These are phyloP conservation scores for Umbellularia californica DNA, from an alignment of 164 flowering plant species.

Conservation along the genomic window DNA sequence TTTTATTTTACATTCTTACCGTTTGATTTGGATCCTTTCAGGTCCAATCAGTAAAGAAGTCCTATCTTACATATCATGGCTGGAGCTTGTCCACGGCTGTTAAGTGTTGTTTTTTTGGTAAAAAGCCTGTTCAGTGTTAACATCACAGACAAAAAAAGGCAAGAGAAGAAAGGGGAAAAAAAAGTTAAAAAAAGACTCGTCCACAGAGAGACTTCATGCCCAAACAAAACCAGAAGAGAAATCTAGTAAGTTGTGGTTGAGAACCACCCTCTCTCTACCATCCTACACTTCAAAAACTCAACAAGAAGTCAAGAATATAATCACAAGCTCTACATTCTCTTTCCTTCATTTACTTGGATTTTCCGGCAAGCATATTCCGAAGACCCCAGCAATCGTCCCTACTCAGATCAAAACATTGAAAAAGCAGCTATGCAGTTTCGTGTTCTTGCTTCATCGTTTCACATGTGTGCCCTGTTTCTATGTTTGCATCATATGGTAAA, in stretches of 20 bases:
- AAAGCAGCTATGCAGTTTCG: background rate
- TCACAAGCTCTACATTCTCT: background rate
- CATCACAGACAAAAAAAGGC: no score
- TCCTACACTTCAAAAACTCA: background rate
- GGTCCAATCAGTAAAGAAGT: no score
- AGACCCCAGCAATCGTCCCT: background rate
- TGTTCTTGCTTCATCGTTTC: background rate
- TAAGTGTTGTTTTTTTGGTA: no score
- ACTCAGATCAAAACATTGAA: background rate
- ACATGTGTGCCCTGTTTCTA: background rate
- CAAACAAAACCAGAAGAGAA: conserved; percentile 5
- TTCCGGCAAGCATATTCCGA: background rate
- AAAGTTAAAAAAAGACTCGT: background rate
- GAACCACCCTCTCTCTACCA: conserved; percentile 8
- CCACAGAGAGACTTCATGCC: conserved; percentile 1
- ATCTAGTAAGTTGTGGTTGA: conserved; percentile 8
- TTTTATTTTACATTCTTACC: no score
- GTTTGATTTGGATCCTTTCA: no score
- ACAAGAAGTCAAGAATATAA: background rate
- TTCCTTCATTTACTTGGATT: background rate
- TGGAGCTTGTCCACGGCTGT: no score
- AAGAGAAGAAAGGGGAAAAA: background rate
- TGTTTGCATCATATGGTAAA: background rate
- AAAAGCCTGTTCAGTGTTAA: no score
- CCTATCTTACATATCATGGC: no score